Conservation (phyloP, 2,329 filamentous ascomycete genomes). For the Camptophora hylomeconis region DNA sequence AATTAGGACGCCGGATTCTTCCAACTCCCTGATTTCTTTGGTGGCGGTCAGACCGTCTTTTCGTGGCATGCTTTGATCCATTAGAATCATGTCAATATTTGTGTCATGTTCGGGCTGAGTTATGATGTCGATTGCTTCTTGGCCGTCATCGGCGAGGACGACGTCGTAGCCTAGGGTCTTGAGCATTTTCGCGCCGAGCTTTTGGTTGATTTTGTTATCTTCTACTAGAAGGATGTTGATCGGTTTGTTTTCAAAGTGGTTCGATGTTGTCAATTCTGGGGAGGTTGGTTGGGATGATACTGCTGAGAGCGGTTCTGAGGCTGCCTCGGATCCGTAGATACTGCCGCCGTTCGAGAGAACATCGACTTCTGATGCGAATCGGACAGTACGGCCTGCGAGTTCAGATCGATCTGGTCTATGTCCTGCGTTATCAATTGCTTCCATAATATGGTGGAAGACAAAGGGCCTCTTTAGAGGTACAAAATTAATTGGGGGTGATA, state of each 20-base stretch:
- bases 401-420: conserved; percentile 7
- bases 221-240: conserved; percentile 16
- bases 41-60: conserved; percentile 22
- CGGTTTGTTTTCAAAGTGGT: conserved; percentile 6
- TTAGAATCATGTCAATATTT: conserved; percentile 19
- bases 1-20: conserved; percentile 11
- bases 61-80: conserved; percentile 23
- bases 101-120: conserved; percentile 17
- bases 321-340: conserved; percentile 1
- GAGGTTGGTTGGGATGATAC: too few relatives aligned
- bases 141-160: conserved; percentile 19
- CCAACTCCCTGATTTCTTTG: conserved; percentile 20
- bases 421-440: conserved; percentile 11
- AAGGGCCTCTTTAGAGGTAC: conserved; percentile 18
- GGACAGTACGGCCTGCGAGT: conserved; percentile 12
- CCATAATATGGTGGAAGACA: conserved; percentile 19
- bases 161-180: conserved; percentile 15
- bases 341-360: not conserved
- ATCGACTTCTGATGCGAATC: conserved; percentile 17
- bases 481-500: conserved; percentile 14
- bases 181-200: conserved; percentile 18
- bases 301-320: conserved; percentile 6
- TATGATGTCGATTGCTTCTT: conserved; percentile 18
- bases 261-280: too few relatives aligned
- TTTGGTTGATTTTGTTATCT: conserved; percentile 23